Percentiles rank a stretch among this genome's conserved stretches.
These are phyloP conservation scores for Apiotrichum veenhuisii DNA, from an alignment of 1,284 basidiomycete genomes.

Conservation along the genomic window DNA sequence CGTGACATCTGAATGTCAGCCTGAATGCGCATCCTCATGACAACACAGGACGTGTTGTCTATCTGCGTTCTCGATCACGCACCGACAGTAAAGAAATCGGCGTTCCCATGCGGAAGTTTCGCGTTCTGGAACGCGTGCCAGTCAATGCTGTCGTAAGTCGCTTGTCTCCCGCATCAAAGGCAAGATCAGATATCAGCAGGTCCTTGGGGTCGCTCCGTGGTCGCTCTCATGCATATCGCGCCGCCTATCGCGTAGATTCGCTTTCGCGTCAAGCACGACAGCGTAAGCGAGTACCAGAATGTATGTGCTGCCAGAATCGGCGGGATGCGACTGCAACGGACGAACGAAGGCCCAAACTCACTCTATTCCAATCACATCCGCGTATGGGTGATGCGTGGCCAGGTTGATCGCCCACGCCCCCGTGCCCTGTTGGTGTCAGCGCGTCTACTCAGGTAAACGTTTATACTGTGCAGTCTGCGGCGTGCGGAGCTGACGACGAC, in stretches of 20 bases:
- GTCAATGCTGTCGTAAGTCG: slow-evolving; percentile 23
- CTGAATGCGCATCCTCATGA: neutral
- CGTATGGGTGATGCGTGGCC: slow-evolving; percentile 30
- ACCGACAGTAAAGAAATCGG: slow-evolving; percentile 40
- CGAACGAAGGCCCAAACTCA: slow-evolving; percentile 21
- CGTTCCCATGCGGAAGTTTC: slow-evolving; percentile 30
- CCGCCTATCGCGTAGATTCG: too few species aligned
- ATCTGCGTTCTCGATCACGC: too few species aligned
- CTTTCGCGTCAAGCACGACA: too few species aligned
- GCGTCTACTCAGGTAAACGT: neutral
- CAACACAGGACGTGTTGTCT: too few species aligned
- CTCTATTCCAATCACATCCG: slow-evolving; percentile 40
- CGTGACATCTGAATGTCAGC: slow-evolving; percentile 26
- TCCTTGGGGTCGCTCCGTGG: too few species aligned
- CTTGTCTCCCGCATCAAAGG: too few species aligned
- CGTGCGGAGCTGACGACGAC: too few species aligned
- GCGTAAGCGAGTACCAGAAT: too few species aligned
- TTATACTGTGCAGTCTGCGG: neutral
- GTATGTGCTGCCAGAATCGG: too few species aligned
- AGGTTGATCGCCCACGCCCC: slow-evolving; percentile 33
- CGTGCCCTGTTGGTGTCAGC: slow-evolving; percentile 11
- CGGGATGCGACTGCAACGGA: too few species aligned
- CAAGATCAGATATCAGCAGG: neutral
- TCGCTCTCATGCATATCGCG: too few species aligned
- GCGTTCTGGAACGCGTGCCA: slow-evolving; percentile 26